Evolutionary conservation across 495 filamentous ascomycete species (phyloP).

Genomic region (Neurospora sp.): DNA sequence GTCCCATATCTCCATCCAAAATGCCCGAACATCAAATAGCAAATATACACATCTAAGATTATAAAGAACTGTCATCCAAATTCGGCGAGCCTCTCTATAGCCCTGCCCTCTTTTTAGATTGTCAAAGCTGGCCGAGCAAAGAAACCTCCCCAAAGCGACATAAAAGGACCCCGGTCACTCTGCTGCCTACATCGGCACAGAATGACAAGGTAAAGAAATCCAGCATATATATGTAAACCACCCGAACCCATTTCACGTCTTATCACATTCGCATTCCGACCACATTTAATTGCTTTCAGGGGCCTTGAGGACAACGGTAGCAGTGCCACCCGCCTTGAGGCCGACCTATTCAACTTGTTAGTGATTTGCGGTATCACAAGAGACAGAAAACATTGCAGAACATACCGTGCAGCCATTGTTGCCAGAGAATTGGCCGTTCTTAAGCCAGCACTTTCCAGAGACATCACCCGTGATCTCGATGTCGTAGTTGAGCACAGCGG

Average conservation of each 20-base stretch:
- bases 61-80: constrained; percentile 7
- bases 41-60: constrained; percentile 32
- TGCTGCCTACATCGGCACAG: not conserved
- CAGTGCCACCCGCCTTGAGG: constrained; percentile 25
- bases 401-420: constrained; percentile 63
- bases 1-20: constrained; percentile 5
- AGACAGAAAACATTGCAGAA: constrained; percentile 5
- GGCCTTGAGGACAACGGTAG: constrained; percentile 25
- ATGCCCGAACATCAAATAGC: constrained; percentile 16
- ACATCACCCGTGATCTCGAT: constrained; percentile 59
- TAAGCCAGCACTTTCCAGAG: constrained; percentile 59
- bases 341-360: constrained; percentile 26
- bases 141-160: not conserved
- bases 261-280: not conserved
- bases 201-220: not conserved
- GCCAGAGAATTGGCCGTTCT: constrained; percentile 51
- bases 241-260: not conserved
- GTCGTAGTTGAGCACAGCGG: constrained; percentile 57
- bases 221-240: not conserved
- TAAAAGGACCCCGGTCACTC: not conserved
- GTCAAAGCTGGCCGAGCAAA: not conserved
- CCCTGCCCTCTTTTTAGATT: constrained; percentile 5
- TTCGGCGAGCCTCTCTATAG: constrained; percentile 10
- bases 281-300: not conserved
- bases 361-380: not conserved